Base-by-base conservation (phyloP, 805 yeast species). In the Danielia reshetovae region DNA sequence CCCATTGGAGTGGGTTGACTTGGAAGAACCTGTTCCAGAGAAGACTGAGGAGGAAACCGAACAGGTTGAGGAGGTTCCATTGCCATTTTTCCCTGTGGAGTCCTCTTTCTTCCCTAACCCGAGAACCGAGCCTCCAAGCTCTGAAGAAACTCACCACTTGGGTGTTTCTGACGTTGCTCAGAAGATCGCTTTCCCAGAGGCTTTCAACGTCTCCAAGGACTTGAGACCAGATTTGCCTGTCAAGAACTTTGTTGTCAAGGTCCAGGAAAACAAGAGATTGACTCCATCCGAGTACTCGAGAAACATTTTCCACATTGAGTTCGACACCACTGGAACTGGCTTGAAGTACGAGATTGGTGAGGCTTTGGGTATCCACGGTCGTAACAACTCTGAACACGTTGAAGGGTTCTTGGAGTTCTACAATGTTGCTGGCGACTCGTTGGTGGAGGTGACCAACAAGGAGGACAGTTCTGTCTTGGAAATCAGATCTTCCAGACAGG, bases 231-330 rank as follows among this genome's bases (percentile, higher is more conserved):
- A 90, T 50, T 69, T 86, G 43, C 87, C 96, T 15, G 82, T 84
- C 32, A 70, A 81, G 57, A 88, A 85, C 65, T 88, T 79, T 53
- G 74, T 88, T 32, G 94, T 88, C 37, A 86, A 82, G 60, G 97
- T 90, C 35, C 83, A 87, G 60, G 93, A 85, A 57, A 89, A 89
- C 71, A 82, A 79, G 67, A 78, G 97, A 52, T 82, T 90, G 43
- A 90, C 97, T 13, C 97, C 97, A 5, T 54, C 52, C 24, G 89
- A 85, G 51, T 90, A 90, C 62, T 86, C 85, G 43, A 85, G 97
- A 68, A 85, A 90, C 64, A 89, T 90, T 51, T 90, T 90, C 86
- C 96, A 90, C 57, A 83, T 90, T 49, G 97, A 90, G 65, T 87
- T 90, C 48, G 97, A 90, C 57, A 76, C 81, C 55, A 63, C 88